Conservation (phyloP, 805 yeast genomes). For the Teunomyces kruisii region DNA sequence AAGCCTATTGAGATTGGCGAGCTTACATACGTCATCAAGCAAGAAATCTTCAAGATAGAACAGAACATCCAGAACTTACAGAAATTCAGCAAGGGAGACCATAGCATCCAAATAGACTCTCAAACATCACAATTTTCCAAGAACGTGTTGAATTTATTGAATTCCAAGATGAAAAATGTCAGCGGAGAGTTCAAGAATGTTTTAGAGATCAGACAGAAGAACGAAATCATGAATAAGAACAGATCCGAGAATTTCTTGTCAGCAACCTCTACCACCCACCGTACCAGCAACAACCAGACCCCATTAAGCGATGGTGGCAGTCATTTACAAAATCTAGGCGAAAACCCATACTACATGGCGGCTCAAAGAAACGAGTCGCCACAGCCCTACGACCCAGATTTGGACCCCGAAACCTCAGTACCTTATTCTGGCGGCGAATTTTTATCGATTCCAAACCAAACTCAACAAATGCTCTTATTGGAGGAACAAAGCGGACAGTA, state of each 20-base stretch:
- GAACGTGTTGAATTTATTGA: slow-evolving; percentile 83
- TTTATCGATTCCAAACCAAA: slow-evolving; percentile 79
- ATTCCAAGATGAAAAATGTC: slow-evolving; percentile 87
- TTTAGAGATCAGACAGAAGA: slow-evolving; percentile 80
- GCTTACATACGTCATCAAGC: slow-evolving; percentile 81
- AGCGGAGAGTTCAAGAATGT: slow-evolving; percentile 90
- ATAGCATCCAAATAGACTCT: slow-evolving; percentile 45
- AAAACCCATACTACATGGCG: slow-evolving; percentile 37
- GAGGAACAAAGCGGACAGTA: slow-evolving; percentile 77
- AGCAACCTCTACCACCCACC: slow-evolving; percentile 32
- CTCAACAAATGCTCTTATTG: slow-evolving; percentile 70
- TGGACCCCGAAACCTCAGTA: slow-evolving; percentile 20
- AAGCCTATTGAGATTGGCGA: slow-evolving; percentile 92
- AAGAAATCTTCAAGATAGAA: slow-evolving; percentile 81
- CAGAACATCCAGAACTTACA: slow-evolving; percentile 65
- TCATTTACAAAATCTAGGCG: slow-evolving; percentile 25
- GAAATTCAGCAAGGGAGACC: slow-evolving; percentile 46
- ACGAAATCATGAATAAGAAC: slow-evolving; percentile 75
- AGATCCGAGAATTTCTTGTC: slow-evolving; percentile 85
- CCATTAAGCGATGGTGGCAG: slow-evolving; percentile 19
- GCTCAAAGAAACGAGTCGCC: slow-evolving; percentile 13
- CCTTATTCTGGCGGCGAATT: slow-evolving; percentile 43
- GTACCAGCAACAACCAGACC: slow-evolving; percentile 24
- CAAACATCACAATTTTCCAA: slow-evolving; percentile 74
- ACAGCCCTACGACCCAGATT: slow-evolving; percentile 24